These are phyloP conservation scores for Diaporthe caulivora DNA, from an alignment of 2,329 filamentous ascomycete genomes.

Conservation along the genomic window DNA sequence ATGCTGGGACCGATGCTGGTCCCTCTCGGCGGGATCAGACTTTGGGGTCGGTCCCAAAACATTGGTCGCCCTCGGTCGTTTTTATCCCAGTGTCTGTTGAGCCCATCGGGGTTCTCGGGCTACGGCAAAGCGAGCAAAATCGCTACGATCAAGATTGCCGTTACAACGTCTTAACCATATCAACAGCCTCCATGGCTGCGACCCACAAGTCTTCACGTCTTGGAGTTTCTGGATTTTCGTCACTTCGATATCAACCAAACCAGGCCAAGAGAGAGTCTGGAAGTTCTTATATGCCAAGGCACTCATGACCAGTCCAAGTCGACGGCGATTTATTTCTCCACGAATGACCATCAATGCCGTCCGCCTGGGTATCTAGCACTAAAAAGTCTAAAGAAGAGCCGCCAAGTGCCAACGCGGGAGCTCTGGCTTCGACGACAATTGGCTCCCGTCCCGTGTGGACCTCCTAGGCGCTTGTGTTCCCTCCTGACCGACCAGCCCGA, in stretches of 20 bases:
- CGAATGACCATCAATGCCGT: not conserved
- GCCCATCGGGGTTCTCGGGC: constrained; percentile 1
- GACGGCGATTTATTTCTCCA: constrained; percentile 19
- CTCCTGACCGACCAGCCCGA: constrained; percentile 21
- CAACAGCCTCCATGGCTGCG: not conserved
- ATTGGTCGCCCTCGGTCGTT: constrained; percentile 15
- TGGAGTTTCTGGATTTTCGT: not conserved
- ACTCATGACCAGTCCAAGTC: not conserved
- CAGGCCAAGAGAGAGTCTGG: constrained; percentile 8
- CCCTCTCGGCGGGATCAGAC: not conserved
- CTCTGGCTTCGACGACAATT: constrained; percentile 15
- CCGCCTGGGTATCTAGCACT: constrained; percentile 17
- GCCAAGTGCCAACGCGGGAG: constrained; percentile 21
- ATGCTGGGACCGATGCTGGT: not conserved
- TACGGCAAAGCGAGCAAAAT: constrained; percentile 11
- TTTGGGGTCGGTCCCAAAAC: constrained; percentile 10
- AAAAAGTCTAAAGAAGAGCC: constrained; percentile 18
- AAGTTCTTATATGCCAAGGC: constrained; percentile 25
- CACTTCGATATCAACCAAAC: not conserved
- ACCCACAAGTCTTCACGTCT: not conserved
- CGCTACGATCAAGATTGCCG: not conserved
- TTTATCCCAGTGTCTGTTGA: constrained; percentile 2
- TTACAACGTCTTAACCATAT: constrained; percentile 3
- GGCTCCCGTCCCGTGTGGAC: constrained; percentile 4
- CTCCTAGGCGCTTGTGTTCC: constrained; percentile 13